These are phyloP conservation scores for Ophiostoma himal-ulmi DNA, from an alignment of 2,329 filamentous ascomycete genomes.

Conservation along the genomic window DNA sequence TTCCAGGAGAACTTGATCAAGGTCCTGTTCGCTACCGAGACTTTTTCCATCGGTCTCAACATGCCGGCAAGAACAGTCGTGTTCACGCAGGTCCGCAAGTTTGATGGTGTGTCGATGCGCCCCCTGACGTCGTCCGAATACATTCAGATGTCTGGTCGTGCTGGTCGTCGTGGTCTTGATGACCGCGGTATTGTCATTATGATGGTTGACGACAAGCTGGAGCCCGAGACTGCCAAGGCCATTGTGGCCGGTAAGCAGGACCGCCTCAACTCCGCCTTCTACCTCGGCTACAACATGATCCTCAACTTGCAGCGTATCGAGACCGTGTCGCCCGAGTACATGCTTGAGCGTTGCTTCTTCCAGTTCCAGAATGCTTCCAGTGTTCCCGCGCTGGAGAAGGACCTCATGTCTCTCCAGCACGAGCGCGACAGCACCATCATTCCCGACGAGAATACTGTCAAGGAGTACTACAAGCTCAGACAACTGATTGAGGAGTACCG, in stretches of 20 bases:
- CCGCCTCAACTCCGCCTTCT: constrained; percentile 93
- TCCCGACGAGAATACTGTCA: constrained; percentile 78
- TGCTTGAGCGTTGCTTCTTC: constrained; percentile 97
- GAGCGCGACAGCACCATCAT: constrained; percentile 70
- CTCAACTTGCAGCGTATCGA: constrained; percentile 95
- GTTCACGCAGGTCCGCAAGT: constrained; percentile 96
- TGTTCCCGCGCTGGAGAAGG: constrained; percentile 75
- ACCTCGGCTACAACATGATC: constrained; percentile 99
- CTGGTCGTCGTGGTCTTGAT: constrained; percentile 92
- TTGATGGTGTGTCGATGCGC: constrained; percentile 72
- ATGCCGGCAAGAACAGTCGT: constrained; percentile 99
- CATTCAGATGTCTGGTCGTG: constrained; percentile 97
- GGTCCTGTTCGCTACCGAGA: constrained; percentile 95
- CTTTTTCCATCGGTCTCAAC: constrained; percentile 96
- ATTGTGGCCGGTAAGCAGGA: constrained; percentile 97
- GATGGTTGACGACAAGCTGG: constrained; percentile 97
- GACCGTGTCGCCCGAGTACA: constrained; percentile 96
- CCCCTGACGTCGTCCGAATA: constrained; percentile 94
- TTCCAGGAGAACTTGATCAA: constrained; percentile 99
- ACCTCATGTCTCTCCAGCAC: constrained; percentile 70
- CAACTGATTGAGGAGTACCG: constrained; percentile 78
- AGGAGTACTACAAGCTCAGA: constrained; percentile 88
- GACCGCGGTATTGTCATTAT: constrained; percentile 98
- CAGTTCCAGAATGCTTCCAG: constrained; percentile 95
- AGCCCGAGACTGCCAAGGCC: constrained; percentile 85